These are phyloP conservation scores for Solanum aculeatissimum DNA, from an alignment of 305 asterid species.

Conservation along the genomic window DNA sequence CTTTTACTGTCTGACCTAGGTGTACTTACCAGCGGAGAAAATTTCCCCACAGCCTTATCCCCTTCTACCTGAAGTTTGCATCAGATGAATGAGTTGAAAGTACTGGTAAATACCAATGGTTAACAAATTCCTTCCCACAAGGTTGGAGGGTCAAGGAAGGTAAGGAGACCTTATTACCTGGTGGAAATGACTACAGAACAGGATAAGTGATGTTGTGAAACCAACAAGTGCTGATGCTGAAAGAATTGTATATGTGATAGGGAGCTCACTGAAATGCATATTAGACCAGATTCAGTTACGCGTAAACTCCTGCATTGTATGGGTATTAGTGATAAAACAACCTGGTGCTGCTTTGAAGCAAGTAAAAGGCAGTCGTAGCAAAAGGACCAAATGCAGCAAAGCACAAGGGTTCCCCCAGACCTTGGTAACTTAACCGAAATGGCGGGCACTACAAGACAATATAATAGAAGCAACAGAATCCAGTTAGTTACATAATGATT, in stretches of 20 bases:
- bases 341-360: slow-evolving; percentile 73
- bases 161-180: slow-evolving; percentile 35
- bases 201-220: slow-evolving; percentile 67
- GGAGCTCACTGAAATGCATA: slow-evolving; percentile 29
- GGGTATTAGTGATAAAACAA: slow-evolving; percentile 7
- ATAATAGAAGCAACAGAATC: background rate
- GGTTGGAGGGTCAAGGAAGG: background rate
- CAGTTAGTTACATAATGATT: background rate
- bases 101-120: background rate
- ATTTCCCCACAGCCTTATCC: slow-evolving; percentile 75
- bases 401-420: slow-evolving; percentile 94
- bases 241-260: slow-evolving; percentile 45
- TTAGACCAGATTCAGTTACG: background rate
- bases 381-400: slow-evolving; percentile 97
- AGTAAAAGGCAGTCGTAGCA: slow-evolving; percentile 85
- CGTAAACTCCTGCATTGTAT: background rate
- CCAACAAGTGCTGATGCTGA: slow-evolving; percentile 79
- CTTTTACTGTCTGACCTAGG: background rate
- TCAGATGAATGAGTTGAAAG: background rate
- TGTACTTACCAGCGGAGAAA: slow-evolving; percentile 78
- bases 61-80: slow-evolving; percentile 47
- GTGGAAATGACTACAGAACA: slow-evolving; percentile 90
- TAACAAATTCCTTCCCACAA: background rate
- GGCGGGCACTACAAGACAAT: slow-evolving; percentile 72
- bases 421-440: slow-evolving; percentile 78